Evolutionary conservation across 2,329 filamentous ascomycete species (phyloP).

Genomic region (Pseudocercospora vitis): DNA sequence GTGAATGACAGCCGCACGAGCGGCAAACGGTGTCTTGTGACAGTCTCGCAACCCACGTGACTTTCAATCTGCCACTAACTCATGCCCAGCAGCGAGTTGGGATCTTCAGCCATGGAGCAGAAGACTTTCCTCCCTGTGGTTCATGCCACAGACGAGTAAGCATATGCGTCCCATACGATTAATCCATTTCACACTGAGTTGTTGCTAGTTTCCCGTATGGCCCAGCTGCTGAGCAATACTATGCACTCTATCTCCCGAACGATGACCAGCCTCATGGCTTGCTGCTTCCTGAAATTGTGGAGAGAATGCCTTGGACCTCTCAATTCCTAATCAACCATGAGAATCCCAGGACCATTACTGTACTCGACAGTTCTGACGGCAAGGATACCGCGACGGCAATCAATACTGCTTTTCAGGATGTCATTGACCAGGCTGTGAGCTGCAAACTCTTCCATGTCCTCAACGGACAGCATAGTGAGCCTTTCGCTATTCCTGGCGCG

Average conservation of each 20-base stretch:
- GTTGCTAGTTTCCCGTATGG: slow-evolving; percentile 45
- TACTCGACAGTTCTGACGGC: slow-evolving; percentile 54
- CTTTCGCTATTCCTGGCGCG: slow-evolving; percentile 71
- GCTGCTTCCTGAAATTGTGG: slow-evolving; percentile 60
- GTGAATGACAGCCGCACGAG: not conserved
- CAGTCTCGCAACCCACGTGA: not conserved
- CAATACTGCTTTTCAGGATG: slow-evolving; percentile 60
- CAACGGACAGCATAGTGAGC: slow-evolving; percentile 72
- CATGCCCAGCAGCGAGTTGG: no score
- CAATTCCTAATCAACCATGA: slow-evolving; percentile 55
- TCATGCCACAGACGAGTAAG: slow-evolving; percentile 18
- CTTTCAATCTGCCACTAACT: not conserved
- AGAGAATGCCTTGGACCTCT: slow-evolving; percentile 53
- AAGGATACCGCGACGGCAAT: slow-evolving; percentile 60
- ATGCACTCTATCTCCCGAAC: slow-evolving; percentile 65
- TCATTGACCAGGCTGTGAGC: slow-evolving; percentile 55
- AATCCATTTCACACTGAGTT: not conserved
- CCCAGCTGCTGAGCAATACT: slow-evolving; percentile 49
- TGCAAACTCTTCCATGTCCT: slow-evolving; percentile 69
- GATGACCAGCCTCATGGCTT: slow-evolving; percentile 63
- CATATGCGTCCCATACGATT: not conserved
- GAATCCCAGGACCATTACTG: slow-evolving; percentile 23
- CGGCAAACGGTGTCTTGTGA: not conserved
- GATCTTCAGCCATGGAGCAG: not conserved
- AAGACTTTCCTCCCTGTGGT: slow-evolving; percentile 10